A percentile compares a stretch with the other conserved stretches of the same genome.
These are phyloP conservation scores for Rhodofomes roseus DNA, from an alignment of 1,284 basidiomycete species.

Conservation along the genomic window DNA sequence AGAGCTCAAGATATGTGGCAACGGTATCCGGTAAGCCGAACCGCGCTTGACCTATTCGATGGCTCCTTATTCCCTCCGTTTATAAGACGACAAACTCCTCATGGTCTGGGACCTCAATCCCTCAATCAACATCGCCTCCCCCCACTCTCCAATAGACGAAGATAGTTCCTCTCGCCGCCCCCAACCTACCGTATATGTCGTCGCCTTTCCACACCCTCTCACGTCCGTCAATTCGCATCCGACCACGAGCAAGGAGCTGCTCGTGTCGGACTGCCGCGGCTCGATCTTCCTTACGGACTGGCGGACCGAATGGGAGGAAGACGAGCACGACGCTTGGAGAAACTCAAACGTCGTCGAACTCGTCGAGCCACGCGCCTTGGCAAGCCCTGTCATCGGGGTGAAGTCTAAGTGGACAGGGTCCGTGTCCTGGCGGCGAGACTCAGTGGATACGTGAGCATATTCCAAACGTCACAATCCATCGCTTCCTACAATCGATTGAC, in stretches of 20 bases:
- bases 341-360: slow-evolving; percentile 67
- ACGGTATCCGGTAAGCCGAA: slow-evolving; percentile 62
- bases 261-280: slow-evolving; percentile 70
- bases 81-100: slow-evolving; percentile 73
- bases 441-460: slow-evolving; percentile 58
- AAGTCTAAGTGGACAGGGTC: slow-evolving; percentile 50
- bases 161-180: slow-evolving; percentile 30
- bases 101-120: slow-evolving; percentile 82
- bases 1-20: slow-evolving; percentile 68
- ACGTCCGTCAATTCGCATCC: slow-evolving; percentile 68
- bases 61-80: not conserved
- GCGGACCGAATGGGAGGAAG: slow-evolving; percentile 63
- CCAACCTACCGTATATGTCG: slow-evolving; percentile 73
- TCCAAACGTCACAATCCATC: too few relatives aligned
- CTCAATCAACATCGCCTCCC: slow-evolving; percentile 37
- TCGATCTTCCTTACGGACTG: slow-evolving; percentile 75
- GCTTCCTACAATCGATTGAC: too few relatives aligned
- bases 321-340: slow-evolving; percentile 49
- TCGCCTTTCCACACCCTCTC: slow-evolving; percentile 66
- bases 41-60: too few relatives aligned
- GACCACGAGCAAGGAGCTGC: slow-evolving; percentile 67
- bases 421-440: slow-evolving; percentile 65
- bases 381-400: slow-evolving; percentile 45
- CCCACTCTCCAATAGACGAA: slow-evolving; percentile 30
- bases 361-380: slow-evolving; percentile 61